Conservation (phyloP, 1,139 yeast genomes). For the Yamadazyma membranifaciens region DNA sequence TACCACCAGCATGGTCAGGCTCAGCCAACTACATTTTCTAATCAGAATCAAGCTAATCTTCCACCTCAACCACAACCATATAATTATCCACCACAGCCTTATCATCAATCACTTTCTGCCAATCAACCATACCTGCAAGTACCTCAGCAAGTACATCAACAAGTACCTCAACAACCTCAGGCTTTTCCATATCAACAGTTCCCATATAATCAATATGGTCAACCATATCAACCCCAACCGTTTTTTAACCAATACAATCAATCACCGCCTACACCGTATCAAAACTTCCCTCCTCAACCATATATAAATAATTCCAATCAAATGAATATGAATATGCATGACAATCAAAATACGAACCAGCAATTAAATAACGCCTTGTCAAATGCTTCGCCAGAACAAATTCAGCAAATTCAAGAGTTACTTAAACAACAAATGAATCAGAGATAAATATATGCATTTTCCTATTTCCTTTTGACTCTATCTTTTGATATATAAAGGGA, state of each 20-base stretch:
- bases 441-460: neutral
- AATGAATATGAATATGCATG: conserved; percentile 5
- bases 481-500: too few relatives aligned
- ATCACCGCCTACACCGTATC: conserved; percentile 8
- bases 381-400: conserved; percentile 19
- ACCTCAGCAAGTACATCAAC: neutral
- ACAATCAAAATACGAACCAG: conserved; percentile 16
- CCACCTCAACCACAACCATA: conserved; percentile 10
- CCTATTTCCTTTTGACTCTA: neutral
- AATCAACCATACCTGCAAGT: conserved; percentile 3
- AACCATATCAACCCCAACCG: neutral
- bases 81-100: conserved; percentile 5
- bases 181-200: neutral
- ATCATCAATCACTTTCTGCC: neutral
- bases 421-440: conserved; percentile 13
- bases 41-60: neutral
- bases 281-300: conserved; percentile 13
- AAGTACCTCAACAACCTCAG: conserved; percentile 3
- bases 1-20: neutral
- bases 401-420: conserved; percentile 31
- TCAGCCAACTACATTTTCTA: neutral
- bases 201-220: neutral
- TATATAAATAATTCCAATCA: neutral
- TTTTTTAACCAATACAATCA: conserved; percentile 8
- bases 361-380: conserved; percentile 13